Conservation (phyloP, 495 filamentous ascomycete species). For the Mytilinidion resinicola region DNA sequence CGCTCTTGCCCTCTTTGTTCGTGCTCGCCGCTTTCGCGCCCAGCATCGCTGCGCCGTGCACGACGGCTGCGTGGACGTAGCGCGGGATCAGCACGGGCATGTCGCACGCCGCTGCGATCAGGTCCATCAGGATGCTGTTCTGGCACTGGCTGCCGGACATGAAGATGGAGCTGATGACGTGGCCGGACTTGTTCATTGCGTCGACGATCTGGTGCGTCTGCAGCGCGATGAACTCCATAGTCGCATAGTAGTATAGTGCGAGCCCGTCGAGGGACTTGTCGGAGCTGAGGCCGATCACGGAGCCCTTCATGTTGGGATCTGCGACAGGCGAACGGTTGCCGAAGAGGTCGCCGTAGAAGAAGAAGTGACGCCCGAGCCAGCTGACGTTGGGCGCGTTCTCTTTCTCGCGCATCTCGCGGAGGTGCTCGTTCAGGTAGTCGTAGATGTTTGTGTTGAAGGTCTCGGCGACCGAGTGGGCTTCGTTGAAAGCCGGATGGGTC, state of each 20-base stretch:
- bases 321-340: slow-evolving; percentile 93
- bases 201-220: slow-evolving; percentile 95
- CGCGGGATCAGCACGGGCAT: slow-evolving; percentile 88
- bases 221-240: slow-evolving; percentile 94
- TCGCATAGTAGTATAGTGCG: slow-evolving; percentile 84
- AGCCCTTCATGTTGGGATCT: slow-evolving; percentile 83
- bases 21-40: slow-evolving; percentile 83
- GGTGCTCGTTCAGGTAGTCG: slow-evolving; percentile 86
- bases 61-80: slow-evolving; percentile 93
- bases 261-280: slow-evolving; percentile 81
- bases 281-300: slow-evolving; percentile 74
- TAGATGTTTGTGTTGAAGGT: slow-evolving; percentile 79
- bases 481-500: slow-evolving; percentile 80
- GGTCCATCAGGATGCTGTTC: slow-evolving; percentile 81
- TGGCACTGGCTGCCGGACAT: slow-evolving; percentile 98
- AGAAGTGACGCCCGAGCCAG: slow-evolving; percentile 86
- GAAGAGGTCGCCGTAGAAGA: slow-evolving; percentile 98
- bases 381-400: slow-evolving; percentile 65
- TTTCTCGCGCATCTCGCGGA: slow-evolving; percentile 64
- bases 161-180: slow-evolving; percentile 84
- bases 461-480: slow-evolving; percentile 68
- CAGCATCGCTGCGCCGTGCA: slow-evolving; percentile 93
- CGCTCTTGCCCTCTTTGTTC: slow-evolving; percentile 62
- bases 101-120: slow-evolving; percentile 82
- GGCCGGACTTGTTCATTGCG: slow-evolving; percentile 80